A percentile compares a stretch with the other conserved stretches of the same genome.
phyloP scores from a whole-genome alignment of 257 asterid species.

The Prunella vulgaris region DNA sequence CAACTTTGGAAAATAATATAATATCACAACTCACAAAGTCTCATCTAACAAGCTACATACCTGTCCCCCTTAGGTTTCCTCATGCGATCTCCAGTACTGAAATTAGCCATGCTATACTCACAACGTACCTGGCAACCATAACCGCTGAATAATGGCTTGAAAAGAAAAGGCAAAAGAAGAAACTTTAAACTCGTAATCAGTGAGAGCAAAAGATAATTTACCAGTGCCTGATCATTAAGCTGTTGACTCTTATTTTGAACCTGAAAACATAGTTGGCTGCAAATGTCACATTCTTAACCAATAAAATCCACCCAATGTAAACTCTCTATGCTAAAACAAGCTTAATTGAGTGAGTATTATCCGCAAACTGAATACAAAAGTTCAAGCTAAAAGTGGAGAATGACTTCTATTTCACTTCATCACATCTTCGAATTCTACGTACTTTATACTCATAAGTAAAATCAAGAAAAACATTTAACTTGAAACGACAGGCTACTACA shows the following conservation, averaged over 20 bases:
- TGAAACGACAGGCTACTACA: not conserved
- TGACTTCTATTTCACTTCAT: not conserved
- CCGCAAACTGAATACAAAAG: not conserved
- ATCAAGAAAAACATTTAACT: not conserved
- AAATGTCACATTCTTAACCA: slow-evolving; percentile 8
- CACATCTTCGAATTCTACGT: not conserved
- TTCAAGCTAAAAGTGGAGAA: not conserved
- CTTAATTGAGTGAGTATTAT: not conserved
- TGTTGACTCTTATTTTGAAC: slow-evolving; percentile 86
- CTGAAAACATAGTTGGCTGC: slow-evolving; percentile 37
- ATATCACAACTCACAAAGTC: not conserved
- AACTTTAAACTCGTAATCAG: not conserved
- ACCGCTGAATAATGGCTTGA: not conserved
- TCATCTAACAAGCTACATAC: slow-evolving; percentile 29
- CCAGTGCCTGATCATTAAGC: slow-evolving; percentile 78
- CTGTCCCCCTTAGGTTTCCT: slow-evolving; percentile 94
- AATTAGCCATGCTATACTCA: slow-evolving; percentile 98
- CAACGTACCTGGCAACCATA: slow-evolving; percentile 65
- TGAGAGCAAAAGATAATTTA: slow-evolving; percentile 32
- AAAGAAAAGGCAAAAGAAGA: not conserved
- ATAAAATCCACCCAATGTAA: not conserved
- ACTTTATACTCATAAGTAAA: not conserved
- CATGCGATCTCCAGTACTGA: slow-evolving; percentile 94
- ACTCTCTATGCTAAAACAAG: not conserved
- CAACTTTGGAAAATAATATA: not conserved